Conservation (phyloP, 208 protist species). For the Naegleria fowleri region DNA sequence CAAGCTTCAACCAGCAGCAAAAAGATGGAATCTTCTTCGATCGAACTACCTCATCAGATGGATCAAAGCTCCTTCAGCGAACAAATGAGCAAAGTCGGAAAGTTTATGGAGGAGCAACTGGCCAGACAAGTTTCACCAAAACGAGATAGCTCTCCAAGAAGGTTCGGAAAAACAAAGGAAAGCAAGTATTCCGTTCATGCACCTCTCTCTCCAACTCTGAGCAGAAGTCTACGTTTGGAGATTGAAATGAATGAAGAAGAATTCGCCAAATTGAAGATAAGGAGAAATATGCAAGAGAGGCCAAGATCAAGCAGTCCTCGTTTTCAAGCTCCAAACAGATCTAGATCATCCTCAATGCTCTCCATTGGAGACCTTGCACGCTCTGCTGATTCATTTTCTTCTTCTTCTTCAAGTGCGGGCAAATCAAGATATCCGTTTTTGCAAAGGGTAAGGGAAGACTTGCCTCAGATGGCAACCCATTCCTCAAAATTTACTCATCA, state of each 20-base stretch:
- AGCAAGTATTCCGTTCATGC: neutral
- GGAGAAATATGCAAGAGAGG: neutral
- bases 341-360: neutral
- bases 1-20: neutral
- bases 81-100: neutral
- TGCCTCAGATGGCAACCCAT: neutral
- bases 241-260: neutral
- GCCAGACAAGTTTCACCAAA: neutral
- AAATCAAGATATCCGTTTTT: neutral
- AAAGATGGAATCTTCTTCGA: neutral
- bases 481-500: neutral
- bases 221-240: neutral
- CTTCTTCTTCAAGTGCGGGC: neutral
- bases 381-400: neutral
- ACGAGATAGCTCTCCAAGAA: neutral
- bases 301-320: neutral
- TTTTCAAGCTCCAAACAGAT: neutral
- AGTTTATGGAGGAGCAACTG: neutral
- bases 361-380: neutral
- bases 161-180: neutral
- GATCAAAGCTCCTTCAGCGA: neutral
- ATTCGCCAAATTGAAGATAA: neutral
- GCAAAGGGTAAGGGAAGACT: neutral
- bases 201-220: neutral
- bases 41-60: neutral